These are phyloP conservation scores for Alternaria incomplexa DNA, from an alignment of 2,329 filamentous ascomycete species.

Conservation along the genomic window DNA sequence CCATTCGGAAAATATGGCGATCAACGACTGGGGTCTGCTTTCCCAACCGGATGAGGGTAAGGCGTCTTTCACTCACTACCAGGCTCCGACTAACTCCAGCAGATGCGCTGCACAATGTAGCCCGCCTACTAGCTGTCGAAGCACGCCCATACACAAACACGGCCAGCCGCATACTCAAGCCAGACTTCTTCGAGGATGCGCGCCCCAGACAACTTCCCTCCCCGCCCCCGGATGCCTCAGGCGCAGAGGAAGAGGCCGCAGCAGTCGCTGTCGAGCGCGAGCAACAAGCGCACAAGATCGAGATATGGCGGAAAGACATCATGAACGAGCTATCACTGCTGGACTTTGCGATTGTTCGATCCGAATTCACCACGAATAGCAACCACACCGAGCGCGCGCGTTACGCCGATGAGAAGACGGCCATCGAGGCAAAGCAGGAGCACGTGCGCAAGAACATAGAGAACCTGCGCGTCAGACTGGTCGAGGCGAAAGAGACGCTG, in stretches of 20 bases:
- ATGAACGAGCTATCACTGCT: conserved; percentile 88
- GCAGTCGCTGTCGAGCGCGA: conserved; percentile 55
- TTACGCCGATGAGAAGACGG: conserved; percentile 79
- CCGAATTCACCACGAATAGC: conserved; percentile 84
- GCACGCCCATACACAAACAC: conserved; percentile 91
- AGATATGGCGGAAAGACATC: conserved; percentile 81
- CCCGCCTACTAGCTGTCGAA: conserved; percentile 85
- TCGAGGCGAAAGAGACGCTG: conserved; percentile 68
- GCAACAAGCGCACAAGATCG: conserved; percentile 61
- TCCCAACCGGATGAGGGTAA: conserved; percentile 72
- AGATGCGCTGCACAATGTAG: conserved; percentile 81
- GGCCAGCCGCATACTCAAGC: conserved; percentile 76
- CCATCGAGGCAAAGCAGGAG: conserved; percentile 79
- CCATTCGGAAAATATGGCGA: conserved; percentile 52
- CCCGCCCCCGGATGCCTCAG: conserved; percentile 67
- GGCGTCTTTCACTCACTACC: not conserved
- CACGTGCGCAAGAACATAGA: conserved; percentile 77
- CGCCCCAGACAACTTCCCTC: conserved; percentile 65
- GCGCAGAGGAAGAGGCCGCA: conserved; percentile 54
- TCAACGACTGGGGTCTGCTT: conserved; percentile 66
- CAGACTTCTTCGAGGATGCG: conserved; percentile 67
- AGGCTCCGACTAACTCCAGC: conserved; percentile 19
- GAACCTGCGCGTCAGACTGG: conserved; percentile 74
- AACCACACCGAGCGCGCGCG: conserved; percentile 83
- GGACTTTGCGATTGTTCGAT: conserved; percentile 82